phyloP scores from a whole-genome alignment of 2,329 filamentous ascomycete species.

The Paecilomyces variotii region DNA sequence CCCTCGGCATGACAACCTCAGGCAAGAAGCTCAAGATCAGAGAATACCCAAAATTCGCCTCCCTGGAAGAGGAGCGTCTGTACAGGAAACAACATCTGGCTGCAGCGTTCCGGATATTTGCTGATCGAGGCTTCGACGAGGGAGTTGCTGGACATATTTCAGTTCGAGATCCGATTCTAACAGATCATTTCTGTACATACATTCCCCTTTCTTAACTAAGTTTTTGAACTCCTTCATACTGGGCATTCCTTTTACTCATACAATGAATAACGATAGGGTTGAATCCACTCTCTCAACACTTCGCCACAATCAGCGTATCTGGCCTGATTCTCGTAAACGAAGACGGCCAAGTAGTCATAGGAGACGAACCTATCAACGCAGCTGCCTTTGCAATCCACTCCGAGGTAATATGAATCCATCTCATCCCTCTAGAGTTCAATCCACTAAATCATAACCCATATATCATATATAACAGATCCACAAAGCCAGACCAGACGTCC shows the following conservation, averaged over 20 bases:
- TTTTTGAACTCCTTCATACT: neutral
- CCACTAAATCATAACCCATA: neutral
- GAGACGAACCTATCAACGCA: conserved; percentile 37
- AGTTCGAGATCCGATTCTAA: conserved; percentile 29
- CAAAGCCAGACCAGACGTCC: conserved; percentile 20
- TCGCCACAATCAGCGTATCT: conserved; percentile 33
- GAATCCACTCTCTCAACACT: conserved; percentile 39
- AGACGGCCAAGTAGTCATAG: conserved; percentile 32
- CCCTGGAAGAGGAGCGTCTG: conserved; percentile 32
- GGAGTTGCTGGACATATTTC: conserved; percentile 41
- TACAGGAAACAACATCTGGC: conserved; percentile 41
- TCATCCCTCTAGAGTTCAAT: neutral
- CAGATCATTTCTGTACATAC: conserved; percentile 28
- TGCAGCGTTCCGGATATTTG: conserved; percentile 37
- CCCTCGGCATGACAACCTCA: conserved; percentile 39
- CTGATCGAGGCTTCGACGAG: conserved; percentile 32
- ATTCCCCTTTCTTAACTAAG: too few relatives aligned
- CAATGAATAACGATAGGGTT: conserved; percentile 19
- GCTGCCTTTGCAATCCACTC: conserved; percentile 42
- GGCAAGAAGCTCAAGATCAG: conserved; percentile 41
- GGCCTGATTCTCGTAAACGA: conserved; percentile 39
- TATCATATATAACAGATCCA: conserved; percentile 1
- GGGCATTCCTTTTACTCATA: too few relatives aligned
- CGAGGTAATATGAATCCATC: conserved; percentile 19
- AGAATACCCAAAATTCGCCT: conserved; percentile 37